Evolutionary conservation across 169 alveolate genomes (phyloP), one percentile per base, ranked within the genome.

Genomic region (Toxoplasma gondii): DNA sequence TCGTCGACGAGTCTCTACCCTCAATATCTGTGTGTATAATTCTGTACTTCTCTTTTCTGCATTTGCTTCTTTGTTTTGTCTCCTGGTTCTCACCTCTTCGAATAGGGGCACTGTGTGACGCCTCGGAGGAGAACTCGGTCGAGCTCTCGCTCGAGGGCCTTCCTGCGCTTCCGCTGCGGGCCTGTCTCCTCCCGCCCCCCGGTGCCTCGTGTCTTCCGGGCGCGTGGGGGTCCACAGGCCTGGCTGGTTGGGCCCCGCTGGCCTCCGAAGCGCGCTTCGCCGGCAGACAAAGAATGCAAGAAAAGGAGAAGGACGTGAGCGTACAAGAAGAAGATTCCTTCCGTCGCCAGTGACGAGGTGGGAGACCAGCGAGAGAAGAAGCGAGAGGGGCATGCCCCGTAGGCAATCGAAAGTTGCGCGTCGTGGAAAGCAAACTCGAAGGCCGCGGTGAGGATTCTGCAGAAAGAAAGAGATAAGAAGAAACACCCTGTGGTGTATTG

Each of bases 21-120:
- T n/a, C n/a, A n/a, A n/a, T n/a, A n/a, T n/a, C n/a, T n/a, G n/a
- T n/a, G n/a, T n/a, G n/a, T n/a, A n/a, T n/a, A n/a, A n/a, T n/a
- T n/a, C n/a, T n/a, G n/a, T n/a, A n/a, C 74, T 64, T 31, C 74
- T 19, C 10, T 44, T 22, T n/a, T 19, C 84, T n/a, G n/a, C 19
- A 4, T 12, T 5, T 74, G 44, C 1, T n/a, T n/a, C 24, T 74
- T 36, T 74, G 41, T n/a, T 44, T 10, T 9, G 84, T n/a, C 39
- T 31, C n/a, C 44, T 31, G 5, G 38, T 1, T 22, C 44, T 74
- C n/a, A 74, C 84, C 84, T 74, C 44, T 74, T 74, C 24, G 84
- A 74, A n/a, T 74, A 74, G 43, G 84, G 84, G n/a, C 84, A 74
- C 84, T 74, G 84, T 44, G 84, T 74, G 84, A 74, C 44, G 12